Evolutionary conservation across 345 rosid genomes (phyloP).

Genomic region (Alliaria petiolata): DNA sequence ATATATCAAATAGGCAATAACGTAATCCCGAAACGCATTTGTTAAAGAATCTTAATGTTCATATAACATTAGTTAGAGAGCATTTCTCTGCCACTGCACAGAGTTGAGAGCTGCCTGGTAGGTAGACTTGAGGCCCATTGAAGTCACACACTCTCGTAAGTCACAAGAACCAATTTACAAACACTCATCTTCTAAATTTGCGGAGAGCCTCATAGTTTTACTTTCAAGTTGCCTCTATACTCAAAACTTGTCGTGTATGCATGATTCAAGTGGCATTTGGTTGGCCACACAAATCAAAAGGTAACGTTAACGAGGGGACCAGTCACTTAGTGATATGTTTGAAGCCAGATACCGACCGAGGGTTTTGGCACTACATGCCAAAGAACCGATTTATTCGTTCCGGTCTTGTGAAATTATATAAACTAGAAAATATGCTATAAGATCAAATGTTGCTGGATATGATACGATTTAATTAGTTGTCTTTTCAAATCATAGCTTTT

Average conservation of each 20-base stretch:
- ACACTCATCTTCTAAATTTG: constrained; percentile 15
- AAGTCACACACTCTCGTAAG: not conserved
- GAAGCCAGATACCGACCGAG: not conserved
- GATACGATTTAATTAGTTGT: too few relatives aligned
- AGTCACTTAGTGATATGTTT: constrained; percentile 16
- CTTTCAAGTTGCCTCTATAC: constrained; percentile 8
- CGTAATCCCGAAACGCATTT: not conserved
- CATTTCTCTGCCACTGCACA: too few relatives aligned
- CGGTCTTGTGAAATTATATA: not conserved
- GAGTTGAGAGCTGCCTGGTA: constrained; percentile 2
- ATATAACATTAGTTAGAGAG: not conserved
- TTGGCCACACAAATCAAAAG: constrained; percentile 17
- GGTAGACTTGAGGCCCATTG: not conserved
- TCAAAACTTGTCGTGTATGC: constrained; percentile 18
- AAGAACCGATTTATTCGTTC: not conserved
- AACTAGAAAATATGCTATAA: not conserved
- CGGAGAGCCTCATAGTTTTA: constrained; percentile 20
- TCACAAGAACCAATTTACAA: constrained; percentile 14
- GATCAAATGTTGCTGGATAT: not conserved
- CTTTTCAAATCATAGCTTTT: not conserved
- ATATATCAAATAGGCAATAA: not conserved
- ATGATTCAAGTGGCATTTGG: constrained; percentile 25
- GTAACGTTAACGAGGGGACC: constrained; percentile 21
- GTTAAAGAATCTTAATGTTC: too few relatives aligned
- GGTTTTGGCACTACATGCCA: not conserved